Evolutionary conservation across 139 green algal species (phyloP).

Genomic region (Volvox reticuliferus): DNA sequence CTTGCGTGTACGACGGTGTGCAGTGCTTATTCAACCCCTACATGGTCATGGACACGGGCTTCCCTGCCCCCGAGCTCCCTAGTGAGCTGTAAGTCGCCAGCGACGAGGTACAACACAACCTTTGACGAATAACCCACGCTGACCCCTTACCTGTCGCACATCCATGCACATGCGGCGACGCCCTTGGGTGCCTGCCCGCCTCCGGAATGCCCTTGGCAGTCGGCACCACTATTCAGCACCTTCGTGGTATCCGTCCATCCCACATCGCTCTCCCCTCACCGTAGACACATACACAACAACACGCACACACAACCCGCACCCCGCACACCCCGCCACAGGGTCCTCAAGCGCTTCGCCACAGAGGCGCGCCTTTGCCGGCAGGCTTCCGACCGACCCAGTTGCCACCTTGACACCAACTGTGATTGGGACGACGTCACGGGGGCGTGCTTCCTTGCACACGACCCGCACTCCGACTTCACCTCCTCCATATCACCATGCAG

Average conservation of each 20-base stretch:
- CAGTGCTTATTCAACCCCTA: slow-evolving; percentile 5
- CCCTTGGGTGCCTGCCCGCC: no score
- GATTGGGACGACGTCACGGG: slow-evolving; percentile 16
- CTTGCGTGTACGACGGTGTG: slow-evolving; percentile 10
- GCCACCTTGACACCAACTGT: slow-evolving; percentile 32
- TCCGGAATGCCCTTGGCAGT: no score
- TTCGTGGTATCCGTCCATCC: no score
- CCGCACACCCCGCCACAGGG: background rate
- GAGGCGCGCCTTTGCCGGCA: background rate
- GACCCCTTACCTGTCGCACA: no score
- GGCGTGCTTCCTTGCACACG: slow-evolving; percentile 1
- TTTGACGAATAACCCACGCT: no score
- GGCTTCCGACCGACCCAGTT: background rate
- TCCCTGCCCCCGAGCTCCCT: background rate
- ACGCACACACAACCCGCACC: background rate
- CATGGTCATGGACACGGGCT: background rate
- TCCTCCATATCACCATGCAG: background rate
- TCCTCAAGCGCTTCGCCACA: background rate
- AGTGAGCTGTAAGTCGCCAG: slow-evolving; percentile 1
- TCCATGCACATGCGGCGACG: no score
- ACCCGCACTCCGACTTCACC: slow-evolving; percentile 18
- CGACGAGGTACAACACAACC: no score
- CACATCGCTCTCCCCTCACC: no score
- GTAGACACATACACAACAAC: no score
- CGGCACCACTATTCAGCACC: no score